A percentile compares a stretch with the other conserved stretches of the same genome.
phyloP scores from a whole-genome alignment of 2,329 filamentous ascomycete genomes.

The Huntiella omanensis region DNA sequence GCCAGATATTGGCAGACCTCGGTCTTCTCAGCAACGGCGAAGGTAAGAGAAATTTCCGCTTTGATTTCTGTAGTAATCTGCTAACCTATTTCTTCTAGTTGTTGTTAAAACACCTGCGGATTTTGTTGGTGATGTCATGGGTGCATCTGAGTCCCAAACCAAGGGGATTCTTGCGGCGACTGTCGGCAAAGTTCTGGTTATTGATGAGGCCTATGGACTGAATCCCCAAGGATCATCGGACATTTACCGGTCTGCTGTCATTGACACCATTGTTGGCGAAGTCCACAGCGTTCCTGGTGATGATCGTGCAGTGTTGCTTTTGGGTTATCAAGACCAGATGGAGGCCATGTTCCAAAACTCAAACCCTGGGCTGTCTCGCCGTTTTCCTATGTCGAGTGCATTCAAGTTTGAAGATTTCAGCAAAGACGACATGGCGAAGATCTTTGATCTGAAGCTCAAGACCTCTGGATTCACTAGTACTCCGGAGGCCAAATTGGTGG shows the following conservation, averaged over 20 bases:
- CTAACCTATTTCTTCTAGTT: constrained; percentile 22
- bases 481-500: constrained; percentile 28
- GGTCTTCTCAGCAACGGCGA: constrained; percentile 50
- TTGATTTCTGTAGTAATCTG: background rate
- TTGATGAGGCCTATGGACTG: constrained; percentile 63
- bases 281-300: constrained; percentile 52
- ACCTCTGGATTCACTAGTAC: constrained; percentile 34
- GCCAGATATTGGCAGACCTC: constrained; percentile 45
- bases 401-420: constrained; percentile 54
- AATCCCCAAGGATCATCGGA: constrained; percentile 16
- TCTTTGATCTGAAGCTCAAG: constrained; percentile 45
- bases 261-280: constrained; percentile 58
- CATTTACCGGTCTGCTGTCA: constrained; percentile 41
- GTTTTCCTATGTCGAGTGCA: constrained; percentile 43
- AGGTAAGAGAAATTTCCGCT: constrained; percentile 20
- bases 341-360: constrained; percentile 53
- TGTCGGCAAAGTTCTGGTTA: constrained; percentile 56
- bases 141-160: constrained; percentile 50
- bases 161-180: constrained; percentile 51
- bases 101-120: constrained; percentile 55
- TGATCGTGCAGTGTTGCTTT: constrained; percentile 51
- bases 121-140: constrained; percentile 45
- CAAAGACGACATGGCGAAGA: constrained; percentile 34
- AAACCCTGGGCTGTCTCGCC: constrained; percentile 48
- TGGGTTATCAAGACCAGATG: constrained; percentile 55